Evolutionary conservation across 192 early-diverging fungal genomes (phyloP), one percentile per base, ranked within the genome.

Genomic region (Chytriomyces sp.): DNA sequence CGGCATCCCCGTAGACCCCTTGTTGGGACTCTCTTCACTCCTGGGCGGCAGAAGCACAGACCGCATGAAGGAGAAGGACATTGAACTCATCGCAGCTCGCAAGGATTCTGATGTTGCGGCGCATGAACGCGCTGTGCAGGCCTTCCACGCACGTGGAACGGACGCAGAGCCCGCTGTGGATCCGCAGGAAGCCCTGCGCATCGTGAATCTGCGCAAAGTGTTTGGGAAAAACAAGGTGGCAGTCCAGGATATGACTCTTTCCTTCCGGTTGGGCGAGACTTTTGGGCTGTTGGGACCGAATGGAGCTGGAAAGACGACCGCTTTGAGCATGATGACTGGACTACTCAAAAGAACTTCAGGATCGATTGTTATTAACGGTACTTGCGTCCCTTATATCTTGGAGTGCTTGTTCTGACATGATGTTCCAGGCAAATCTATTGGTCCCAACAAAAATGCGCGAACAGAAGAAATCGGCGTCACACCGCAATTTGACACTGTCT

Each of bases 231-330:
- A 52, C 3, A 77, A 77, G 41, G 41, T 77, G 0, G 76, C 76
- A 28, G 76, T 77, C 6, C 25, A 60, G 30, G 76, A 77, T 36
- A 64, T 77, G 52, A 64, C 76, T 22, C 52, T 77, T 5, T 61
- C 56, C 19, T 38, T 77, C 30, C 63, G 49, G 19, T 52, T 31
- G 28, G 84, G 83, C 36, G 82, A 87, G 72, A 85, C 81, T 33
- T 64, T 86, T 36, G 79, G 82, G 22, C 77, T 88, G 52, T 69
- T 86, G 8, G 85, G 86, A 38, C 85, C 88, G 41, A 90, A 92
- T 72, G 91, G 89, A 40, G 86, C 87, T 17, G 91, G 89, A n/a
- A 92, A 92, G 57, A 87, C 88, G 10, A 92, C 90, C 0, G 81
- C 85, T 33, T 86, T 92, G 61, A 83, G 81, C 59, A 90, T 91